Evolutionary conservation across 2,329 filamentous ascomycete species (phyloP), one percentile per base, ranked within the genome.

Genomic region (Pyrenophora seminiperda): DNA sequence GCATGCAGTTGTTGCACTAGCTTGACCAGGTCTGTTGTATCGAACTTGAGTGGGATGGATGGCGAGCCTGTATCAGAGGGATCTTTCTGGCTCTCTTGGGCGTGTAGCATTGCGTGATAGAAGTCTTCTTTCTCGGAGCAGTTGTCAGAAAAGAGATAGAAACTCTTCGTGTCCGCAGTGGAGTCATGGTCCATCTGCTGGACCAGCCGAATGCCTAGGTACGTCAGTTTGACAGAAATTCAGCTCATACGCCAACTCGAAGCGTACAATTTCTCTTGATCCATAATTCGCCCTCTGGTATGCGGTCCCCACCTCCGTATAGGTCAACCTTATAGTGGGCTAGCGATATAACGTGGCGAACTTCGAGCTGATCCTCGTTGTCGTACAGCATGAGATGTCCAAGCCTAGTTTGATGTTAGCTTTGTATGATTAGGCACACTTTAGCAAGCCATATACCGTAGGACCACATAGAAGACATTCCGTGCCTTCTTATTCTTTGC

Each of bases 71-170:
- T 44, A 15, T 78, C 77, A 2, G 78, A 76, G 11, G 50, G 31
- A 81, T 66, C 79, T 49, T 84, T 79, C 13, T 83, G 82, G 62
- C 87, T 85, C 60, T 91, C 87, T 68, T 96, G 89, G 57, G 92
- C 95, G 63, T 87, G 86, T 31, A 99, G 79, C 61, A 99, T 79
- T 10, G 93, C 89, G 73, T 96, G 93, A 72, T 99, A 99, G 74
- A 99, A 97, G 70, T 99, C 94, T 73, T 99, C 94, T 73, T 99
- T 99, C 38, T 94, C 91, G 0, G 92, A 96, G 70, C 90, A 90
- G 66, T 95, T 96, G 60, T 97, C 91, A 0, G 90, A 95, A 73
- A 97, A 99, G 4, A 99, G 79, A 67, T 87, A 97, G 75, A 97
- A 97, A 0, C 94, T 91, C 61, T 90, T 92, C 5, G 90, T 86